A percentile compares a stretch with the other conserved stretches of the same genome.
These are phyloP conservation scores for Paxillus rubicundulus DNA, from an alignment of 768 basidiomycete species.

Conservation along the genomic window DNA sequence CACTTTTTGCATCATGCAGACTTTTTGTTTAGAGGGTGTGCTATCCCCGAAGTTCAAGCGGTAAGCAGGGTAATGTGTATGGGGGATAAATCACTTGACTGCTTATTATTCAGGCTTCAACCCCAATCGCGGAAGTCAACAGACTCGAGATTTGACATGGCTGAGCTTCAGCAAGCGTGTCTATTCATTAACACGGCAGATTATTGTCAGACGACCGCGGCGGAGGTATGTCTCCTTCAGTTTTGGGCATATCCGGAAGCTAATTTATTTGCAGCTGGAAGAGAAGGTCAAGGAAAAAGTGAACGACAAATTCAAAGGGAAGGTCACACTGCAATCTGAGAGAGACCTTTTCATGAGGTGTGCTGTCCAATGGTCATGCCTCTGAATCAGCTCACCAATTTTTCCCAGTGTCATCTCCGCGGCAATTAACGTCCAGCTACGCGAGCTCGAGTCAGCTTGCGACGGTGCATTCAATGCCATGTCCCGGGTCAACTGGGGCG, in stretches of 20 bases:
- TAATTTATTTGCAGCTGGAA: constrained; percentile 61
- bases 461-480: constrained; percentile 79
- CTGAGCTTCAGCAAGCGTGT: constrained; percentile 78
- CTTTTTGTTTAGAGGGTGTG: constrained; percentile 71
- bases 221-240: constrained; percentile 54
- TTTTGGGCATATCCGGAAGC: neutral
- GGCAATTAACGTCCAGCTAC: constrained; percentile 74
- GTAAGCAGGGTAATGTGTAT: constrained; percentile 34
- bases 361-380: constrained; percentile 2
- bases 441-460: constrained; percentile 81
- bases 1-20: neutral
- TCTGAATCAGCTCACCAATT: neutral
- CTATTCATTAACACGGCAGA: constrained; percentile 96
- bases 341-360: constrained; percentile 90
- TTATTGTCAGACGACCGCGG: constrained; percentile 90
- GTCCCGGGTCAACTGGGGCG: constrained; percentile 75
- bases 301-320: constrained; percentile 69
- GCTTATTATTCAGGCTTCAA: constrained; percentile 36
- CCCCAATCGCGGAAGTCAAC: constrained; percentile 58
- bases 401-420: constrained; percentile 72
- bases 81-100: constrained; percentile 2
- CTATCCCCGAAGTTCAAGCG: constrained; percentile 71
- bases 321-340: constrained; percentile 80
- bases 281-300: constrained; percentile 87
- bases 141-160: constrained; percentile 75